Evolutionary conservation across 805 yeast genomes (phyloP).

Genomic region (Yamadazyma nakazawae): DNA sequence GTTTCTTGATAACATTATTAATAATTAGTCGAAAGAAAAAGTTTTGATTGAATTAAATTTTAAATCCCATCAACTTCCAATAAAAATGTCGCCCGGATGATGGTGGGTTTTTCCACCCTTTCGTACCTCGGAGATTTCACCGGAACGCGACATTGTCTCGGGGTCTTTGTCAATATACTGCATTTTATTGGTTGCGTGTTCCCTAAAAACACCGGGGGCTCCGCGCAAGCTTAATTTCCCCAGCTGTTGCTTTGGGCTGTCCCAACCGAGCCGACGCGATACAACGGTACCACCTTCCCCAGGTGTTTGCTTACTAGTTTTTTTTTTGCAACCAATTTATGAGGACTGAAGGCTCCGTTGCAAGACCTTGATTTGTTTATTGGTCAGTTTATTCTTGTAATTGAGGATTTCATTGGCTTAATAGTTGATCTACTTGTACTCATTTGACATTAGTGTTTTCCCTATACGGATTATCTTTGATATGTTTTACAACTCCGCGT

Average conservation of each 20-base stretch:
- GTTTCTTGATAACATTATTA: constrained; percentile 17
- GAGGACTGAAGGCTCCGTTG: too few species aligned
- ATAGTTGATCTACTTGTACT: too few species aligned
- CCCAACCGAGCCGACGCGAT: not conserved
- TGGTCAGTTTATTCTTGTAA: too few species aligned
- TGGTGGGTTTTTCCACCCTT: not conserved
- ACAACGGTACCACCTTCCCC: too few species aligned
- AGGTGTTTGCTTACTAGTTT: too few species aligned
- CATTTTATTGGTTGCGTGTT: constrained; percentile 2
- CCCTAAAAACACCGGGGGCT: constrained; percentile 6
- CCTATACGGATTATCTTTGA: too few species aligned
- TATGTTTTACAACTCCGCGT: too few species aligned
- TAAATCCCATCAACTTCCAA: constrained; percentile 3
- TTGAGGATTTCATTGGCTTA: too few species aligned
- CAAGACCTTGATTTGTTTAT: too few species aligned
- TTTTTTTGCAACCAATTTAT: too few species aligned
- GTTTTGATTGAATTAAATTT: not conserved
- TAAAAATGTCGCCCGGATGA: constrained; percentile 8
- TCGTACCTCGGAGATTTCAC: constrained; percentile 4
- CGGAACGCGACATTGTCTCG: constrained; percentile 6
- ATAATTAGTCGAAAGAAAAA: not conserved
- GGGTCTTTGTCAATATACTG: not conserved
- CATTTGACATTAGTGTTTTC: too few species aligned
- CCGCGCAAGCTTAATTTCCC: constrained; percentile 1
- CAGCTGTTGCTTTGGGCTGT: constrained; percentile 1